Evolutionary conservation across 1,284 basidiomycete genomes (phyloP).

Genomic region (Rhizoctonia solani): DNA sequence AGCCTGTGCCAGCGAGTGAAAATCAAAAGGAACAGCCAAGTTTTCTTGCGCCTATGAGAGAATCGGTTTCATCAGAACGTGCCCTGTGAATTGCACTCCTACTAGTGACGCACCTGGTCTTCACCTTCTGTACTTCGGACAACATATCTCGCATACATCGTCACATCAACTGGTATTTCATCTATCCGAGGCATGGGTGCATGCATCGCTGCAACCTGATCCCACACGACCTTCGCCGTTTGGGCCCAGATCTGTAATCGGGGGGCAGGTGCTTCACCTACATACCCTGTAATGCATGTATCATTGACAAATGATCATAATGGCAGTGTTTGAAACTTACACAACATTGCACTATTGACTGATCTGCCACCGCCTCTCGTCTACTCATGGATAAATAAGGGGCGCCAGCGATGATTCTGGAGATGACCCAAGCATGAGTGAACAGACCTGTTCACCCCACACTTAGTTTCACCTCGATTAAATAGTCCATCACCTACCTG

Average conservation of each 20-base stretch:
- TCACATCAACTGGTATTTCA: conserved; percentile 22
- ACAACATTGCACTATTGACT: conserved; percentile 84
- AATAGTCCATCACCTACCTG: conserved; percentile 8
- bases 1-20: not conserved
- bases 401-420: conserved; percentile 70
- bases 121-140: not conserved
- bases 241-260: conserved; percentile 36
- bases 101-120: not conserved
- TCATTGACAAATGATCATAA: not conserved
- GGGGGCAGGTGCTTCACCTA: conserved; percentile 32
- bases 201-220: conserved; percentile 5
- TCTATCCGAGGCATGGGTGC: conserved; percentile 3
- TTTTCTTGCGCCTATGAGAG: not conserved
- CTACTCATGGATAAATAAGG: conserved; percentile 73
- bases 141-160: conserved; percentile 19
- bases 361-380: conserved; percentile 78
- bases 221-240: conserved; percentile 33
- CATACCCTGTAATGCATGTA: not conserved
- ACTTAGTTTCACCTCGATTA: not conserved
- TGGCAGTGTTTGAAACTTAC: conserved; percentile 52
- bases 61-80: not conserved
- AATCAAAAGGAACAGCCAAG: conserved; percentile 1
- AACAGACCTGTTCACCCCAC: conserved; percentile 58
- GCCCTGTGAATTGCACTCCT: not conserved
- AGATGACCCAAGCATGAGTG: conserved; percentile 73